These are phyloP conservation scores for Tolypocladium nubicola DNA, from an alignment of 2,329 filamentous ascomycete species.

Conservation along the genomic window DNA sequence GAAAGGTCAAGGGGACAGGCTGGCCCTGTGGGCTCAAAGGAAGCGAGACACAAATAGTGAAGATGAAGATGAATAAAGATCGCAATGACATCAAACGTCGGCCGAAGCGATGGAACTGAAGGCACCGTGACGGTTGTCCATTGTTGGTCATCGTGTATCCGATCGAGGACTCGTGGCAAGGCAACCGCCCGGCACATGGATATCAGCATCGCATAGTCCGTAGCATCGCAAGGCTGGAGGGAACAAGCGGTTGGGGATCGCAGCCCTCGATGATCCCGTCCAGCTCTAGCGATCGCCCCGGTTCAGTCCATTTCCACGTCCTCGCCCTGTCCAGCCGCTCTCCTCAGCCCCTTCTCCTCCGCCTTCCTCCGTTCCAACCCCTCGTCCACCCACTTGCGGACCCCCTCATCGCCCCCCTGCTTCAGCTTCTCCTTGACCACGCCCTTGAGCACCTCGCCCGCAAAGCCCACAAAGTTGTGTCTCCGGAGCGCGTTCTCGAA, in stretches of 20 bases:
- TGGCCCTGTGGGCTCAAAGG: background rate
- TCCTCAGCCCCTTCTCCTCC: slow-evolving; percentile 22
- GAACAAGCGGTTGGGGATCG: background rate
- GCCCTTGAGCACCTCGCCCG: slow-evolving; percentile 79
- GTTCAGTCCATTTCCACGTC: slow-evolving; percentile 30
- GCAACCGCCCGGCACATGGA: background rate
- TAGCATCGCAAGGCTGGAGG: background rate
- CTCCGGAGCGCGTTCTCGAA: slow-evolving; percentile 89
- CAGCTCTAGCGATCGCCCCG: too few species aligned
- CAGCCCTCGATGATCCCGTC: background rate
- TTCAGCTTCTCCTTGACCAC: slow-evolving; percentile 67
- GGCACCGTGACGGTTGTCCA: background rate
- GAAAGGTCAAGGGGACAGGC: background rate
- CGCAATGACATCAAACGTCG: background rate
- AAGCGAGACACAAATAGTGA: background rate
- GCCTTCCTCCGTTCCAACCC: slow-evolving; percentile 45
- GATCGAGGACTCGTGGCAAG: background rate
- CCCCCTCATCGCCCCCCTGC: slow-evolving; percentile 52
- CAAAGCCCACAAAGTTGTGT: slow-evolving; percentile 95
- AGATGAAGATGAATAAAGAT: background rate
- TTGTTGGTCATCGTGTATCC: background rate
- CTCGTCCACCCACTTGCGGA: slow-evolving; percentile 63
- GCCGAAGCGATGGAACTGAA: background rate
- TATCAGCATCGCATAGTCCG: background rate
- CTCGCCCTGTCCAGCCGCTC: slow-evolving; percentile 20